Conservation (phyloP, 2,329 filamentous ascomycete species). For the Arthrinium phaeospermum region DNA sequence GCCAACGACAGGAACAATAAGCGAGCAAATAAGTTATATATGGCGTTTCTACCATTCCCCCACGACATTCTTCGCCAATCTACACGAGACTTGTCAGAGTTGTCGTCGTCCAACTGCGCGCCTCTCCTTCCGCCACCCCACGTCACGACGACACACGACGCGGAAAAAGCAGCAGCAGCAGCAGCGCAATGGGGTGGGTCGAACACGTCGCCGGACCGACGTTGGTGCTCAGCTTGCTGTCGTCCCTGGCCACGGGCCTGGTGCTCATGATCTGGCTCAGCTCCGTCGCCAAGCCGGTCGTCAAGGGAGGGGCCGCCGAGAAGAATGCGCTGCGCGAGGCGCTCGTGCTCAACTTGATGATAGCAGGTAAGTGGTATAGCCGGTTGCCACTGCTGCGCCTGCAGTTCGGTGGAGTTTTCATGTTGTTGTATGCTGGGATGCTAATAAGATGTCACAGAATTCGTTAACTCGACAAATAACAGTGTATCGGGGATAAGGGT, state of each 20-base stretch:
- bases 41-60: not conserved
- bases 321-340: constrained; percentile 23
- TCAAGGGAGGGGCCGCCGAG: constrained; percentile 13
- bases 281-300: not conserved
- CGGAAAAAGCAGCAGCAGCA: not conserved
- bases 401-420: too few species aligned
- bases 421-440: not conserved
- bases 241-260: constrained; percentile 20
- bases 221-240: constrained; percentile 22
- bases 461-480: constrained; percentile 25
- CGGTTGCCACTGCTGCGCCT: not conserved
- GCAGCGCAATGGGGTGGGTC: constrained; percentile 10
- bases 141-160: not conserved
- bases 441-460: constrained; percentile 19
- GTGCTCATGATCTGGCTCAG: constrained; percentile 24
- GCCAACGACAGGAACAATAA: not conserved
- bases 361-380: constrained; percentile 20
- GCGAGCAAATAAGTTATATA: not conserved
- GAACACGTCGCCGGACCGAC: constrained; percentile 19
- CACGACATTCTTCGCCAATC: not conserved
- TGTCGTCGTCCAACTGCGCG: not conserved
- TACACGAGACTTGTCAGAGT: constrained; percentile 7
- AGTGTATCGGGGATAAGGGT: constrained; percentile 21
- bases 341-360: constrained; percentile 24
- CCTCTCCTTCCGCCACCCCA: not conserved